Base-by-base conservation (phyloP, 1,139 yeast species). In the Fermentozyma sake region DNA sequence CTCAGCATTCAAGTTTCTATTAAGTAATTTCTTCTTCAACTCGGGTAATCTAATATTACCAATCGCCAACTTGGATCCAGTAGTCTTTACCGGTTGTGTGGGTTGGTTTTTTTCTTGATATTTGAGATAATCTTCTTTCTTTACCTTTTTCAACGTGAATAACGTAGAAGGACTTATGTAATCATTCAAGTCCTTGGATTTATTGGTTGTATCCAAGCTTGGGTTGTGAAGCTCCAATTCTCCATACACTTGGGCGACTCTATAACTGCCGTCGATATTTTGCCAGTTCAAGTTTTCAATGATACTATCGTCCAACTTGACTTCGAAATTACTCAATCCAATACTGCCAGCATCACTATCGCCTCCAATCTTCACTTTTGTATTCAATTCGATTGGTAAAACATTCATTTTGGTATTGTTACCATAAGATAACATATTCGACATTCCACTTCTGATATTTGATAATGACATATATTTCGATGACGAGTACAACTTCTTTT, bases 11-110 rank as follows among this genome's bases (percentile, higher is more conserved):
- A 82, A 73, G 30, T 85, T 82, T 28, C 61, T 57, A 12, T 67
- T 62, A 16, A 70, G 55, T 26, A 89, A 61, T 34, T 70, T 71
- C 44, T 76, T 76, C 44, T 84, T 80, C 32, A 91, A 63, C 42
- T 87, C 95, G 0, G 95, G 85, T 19, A 91, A 62, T 37, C 84
- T 70, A 28, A 93, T 77, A 48, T 89, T 96, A 26, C 99, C 99
- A 37, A 91, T 85, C 16, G 93, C 82, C 22, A 87, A 58, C 39
- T 66, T 55, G 35, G 70, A 63, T 1, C 55, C 58, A 22, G 38
- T 45, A 5, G 41, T 28, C 20, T 43, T 35, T 9, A 42, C 20
- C 1, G 32, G 16, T 4, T 30, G 35, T 4, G 31, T 23, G 4
- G 33, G n/a, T 6, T 12, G 18, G 7, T n/a, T 16, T 19, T 32